phyloP scores from a whole-genome alignment of 2,329 filamentous ascomycete species.

The Alternaria ethzedia region DNA sequence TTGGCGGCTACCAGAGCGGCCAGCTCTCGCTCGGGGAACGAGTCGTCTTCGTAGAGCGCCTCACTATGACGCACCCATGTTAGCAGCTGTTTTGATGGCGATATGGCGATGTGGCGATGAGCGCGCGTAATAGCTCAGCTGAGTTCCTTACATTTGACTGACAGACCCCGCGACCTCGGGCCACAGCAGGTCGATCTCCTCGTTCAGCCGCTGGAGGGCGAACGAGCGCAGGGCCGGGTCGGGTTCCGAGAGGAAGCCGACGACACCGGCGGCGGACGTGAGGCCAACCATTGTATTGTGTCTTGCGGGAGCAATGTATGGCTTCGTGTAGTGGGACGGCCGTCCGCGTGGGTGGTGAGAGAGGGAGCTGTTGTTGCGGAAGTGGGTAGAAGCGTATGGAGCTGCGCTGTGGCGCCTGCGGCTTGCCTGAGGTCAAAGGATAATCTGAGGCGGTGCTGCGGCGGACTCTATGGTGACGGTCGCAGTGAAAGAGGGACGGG shows the following conservation, averaged over 20 bases:
- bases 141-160: constrained; percentile 80
- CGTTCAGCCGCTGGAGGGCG: constrained; percentile 91
- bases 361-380: constrained; percentile 33
- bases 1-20: constrained; percentile 95
- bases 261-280: constrained; percentile 90
- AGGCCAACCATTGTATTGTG: constrained; percentile 78
- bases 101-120: neutral
- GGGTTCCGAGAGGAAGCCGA: constrained; percentile 94
- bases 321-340: constrained; percentile 16
- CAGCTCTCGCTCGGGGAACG: constrained; percentile 90
- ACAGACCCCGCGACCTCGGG: constrained; percentile 93
- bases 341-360: constrained; percentile 30
- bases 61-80: constrained; percentile 66
- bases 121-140: neutral
- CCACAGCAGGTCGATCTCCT: constrained; percentile 96
- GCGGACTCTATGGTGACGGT: constrained; percentile 12
- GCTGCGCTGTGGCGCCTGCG: constrained; percentile 44
- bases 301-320: constrained; percentile 12
- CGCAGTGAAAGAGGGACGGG: constrained; percentile 41
- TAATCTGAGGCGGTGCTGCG: constrained; percentile 15
- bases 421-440: constrained; percentile 15
- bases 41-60: constrained; percentile 95
- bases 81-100: constrained; percentile 24
- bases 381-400: constrained; percentile 46
- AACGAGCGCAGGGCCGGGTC: constrained; percentile 94